Evolutionary conservation across 202 grass and related monocot species (phyloP).

Genomic region (Digitaria exilis): DNA sequence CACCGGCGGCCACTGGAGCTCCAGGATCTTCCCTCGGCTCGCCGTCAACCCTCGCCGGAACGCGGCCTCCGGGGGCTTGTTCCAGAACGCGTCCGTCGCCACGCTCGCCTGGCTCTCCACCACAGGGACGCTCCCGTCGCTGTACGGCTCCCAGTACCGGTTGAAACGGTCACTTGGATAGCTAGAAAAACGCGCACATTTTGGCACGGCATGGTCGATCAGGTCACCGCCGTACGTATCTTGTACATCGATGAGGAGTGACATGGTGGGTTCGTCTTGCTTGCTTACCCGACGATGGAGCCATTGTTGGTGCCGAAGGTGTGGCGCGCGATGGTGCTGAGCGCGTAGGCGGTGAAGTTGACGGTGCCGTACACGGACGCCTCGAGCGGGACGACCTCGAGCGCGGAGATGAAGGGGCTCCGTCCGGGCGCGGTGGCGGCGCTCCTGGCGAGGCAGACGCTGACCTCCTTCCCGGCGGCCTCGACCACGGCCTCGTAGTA

Average conservation of each 20-base stretch:
- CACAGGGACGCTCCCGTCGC: slow-evolving; percentile 33
- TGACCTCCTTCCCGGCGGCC: slow-evolving; percentile 52
- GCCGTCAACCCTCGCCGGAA: slow-evolving; percentile 63
- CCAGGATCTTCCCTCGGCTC: slow-evolving; percentile 46
- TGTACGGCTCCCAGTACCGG: slow-evolving; percentile 82
- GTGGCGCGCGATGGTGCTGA: slow-evolving; percentile 80
- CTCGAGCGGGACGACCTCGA: slow-evolving; percentile 69
- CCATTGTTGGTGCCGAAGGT: slow-evolving; percentile 57
- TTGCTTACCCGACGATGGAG: slow-evolving; percentile 45
- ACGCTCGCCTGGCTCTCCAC: slow-evolving; percentile 61
- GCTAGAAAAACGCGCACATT: slow-evolving; percentile 43
- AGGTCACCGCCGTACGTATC: background rate
- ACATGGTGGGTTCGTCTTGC: background rate
- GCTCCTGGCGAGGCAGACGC: slow-evolving; percentile 75
- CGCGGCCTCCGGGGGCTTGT: slow-evolving; percentile 60
- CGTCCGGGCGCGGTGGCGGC: slow-evolving; percentile 43
- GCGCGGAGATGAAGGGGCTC: slow-evolving; percentile 87
- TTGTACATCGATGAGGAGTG: too few relatives aligned
- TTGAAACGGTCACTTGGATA: slow-evolving; percentile 68
- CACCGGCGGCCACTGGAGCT: slow-evolving; percentile 67
- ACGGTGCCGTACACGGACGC: slow-evolving; percentile 69
- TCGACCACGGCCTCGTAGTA: slow-evolving; percentile 77
- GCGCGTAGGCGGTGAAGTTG: slow-evolving; percentile 58
- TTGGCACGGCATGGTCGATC: slow-evolving; percentile 6
- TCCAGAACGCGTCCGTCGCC: slow-evolving; percentile 68